Conservation (phyloP, 768 basidiomycete genomes). For the Lactarius indigo region DNA sequence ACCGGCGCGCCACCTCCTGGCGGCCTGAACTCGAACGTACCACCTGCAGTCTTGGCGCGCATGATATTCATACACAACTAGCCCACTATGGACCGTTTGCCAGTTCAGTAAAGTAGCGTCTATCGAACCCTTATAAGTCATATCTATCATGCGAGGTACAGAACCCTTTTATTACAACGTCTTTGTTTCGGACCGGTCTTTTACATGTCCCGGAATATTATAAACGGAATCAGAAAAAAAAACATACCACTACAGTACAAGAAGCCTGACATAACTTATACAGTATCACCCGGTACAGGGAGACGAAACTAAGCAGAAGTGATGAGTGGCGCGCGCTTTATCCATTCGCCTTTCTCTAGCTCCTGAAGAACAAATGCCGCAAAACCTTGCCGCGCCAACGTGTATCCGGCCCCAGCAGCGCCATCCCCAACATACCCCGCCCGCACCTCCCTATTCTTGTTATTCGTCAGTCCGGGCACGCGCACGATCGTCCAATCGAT, state of each 20-base stretch:
- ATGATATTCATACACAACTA: too few species aligned
- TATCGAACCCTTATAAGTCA: too few species aligned
- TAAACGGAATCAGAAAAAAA: too few species aligned
- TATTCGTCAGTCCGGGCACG: slow-evolving; percentile 59
- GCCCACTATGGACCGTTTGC: too few species aligned
- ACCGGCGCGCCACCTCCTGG: too few species aligned
- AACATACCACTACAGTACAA: not conserved
- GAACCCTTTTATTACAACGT: too few species aligned
- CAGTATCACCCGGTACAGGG: not conserved
- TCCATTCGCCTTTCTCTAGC: slow-evolving; percentile 56
- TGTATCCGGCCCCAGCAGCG: slow-evolving; percentile 37
- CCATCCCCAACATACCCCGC: slow-evolving; percentile 71
- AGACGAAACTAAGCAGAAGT: slow-evolving; percentile 30
- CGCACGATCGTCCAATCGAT: slow-evolving; percentile 69
- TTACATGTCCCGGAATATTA: too few species aligned
- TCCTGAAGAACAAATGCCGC: slow-evolving; percentile 59
- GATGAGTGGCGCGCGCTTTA: slow-evolving; percentile 42
- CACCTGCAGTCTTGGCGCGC: too few species aligned
- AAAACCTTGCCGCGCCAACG: slow-evolving; percentile 55
- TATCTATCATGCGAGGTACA: too few species aligned
- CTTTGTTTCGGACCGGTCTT: too few species aligned
- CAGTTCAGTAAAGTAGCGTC: too few species aligned
- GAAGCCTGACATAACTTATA: not conserved
- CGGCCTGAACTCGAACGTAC: too few species aligned
- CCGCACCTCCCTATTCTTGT: slow-evolving; percentile 42